phyloP scores from a whole-genome alignment of 257 asterid species.

The Rauvolfia tetraphylla region DNA sequence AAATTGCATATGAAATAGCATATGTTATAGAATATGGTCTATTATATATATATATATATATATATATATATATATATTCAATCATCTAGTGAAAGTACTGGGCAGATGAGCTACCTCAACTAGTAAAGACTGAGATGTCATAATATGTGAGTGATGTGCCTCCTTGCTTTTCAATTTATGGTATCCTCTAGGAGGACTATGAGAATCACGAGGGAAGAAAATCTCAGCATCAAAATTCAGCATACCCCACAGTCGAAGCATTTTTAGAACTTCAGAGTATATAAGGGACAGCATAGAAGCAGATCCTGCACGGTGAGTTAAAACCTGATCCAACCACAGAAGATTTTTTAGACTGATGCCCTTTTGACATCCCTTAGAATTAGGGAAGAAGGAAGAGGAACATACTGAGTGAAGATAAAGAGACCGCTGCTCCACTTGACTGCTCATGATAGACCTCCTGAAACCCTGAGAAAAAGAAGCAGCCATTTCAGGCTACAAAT shows the following conservation, averaged over 20 bases:
- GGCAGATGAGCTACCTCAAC: conserved; percentile 49
- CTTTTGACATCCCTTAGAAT: conserved; percentile 1
- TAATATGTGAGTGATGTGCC: conserved; percentile 54
- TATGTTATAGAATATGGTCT: no score
- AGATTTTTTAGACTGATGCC: conserved; percentile 7
- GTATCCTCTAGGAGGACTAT: conserved; percentile 66
- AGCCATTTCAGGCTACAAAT: background rate
- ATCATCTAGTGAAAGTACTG: no score
- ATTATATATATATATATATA: no score
- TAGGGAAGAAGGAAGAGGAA: conserved; percentile 18
- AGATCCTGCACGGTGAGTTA: conserved; percentile 83
- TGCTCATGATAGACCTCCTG: conserved; percentile 44
- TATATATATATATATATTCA: no score
- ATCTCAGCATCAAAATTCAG: conserved; percentile 70
- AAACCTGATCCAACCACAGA: conserved; percentile 45
- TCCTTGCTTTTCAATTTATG: conserved; percentile 63
- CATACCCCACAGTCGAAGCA: conserved; percentile 66
- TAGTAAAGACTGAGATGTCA: conserved; percentile 58
- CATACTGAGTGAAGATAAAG: conserved; percentile 79
- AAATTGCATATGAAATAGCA: no score
- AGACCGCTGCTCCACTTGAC: conserved; percentile 67
- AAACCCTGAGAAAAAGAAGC: conserved; percentile 57
- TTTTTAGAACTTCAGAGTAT: conserved; percentile 74
- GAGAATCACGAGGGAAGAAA: conserved; percentile 62
- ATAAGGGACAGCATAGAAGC: conserved; percentile 66